phyloP scores from a whole-genome alignment of 2,329 filamentous ascomycete genomes.

The Fusarium burgessii region DNA sequence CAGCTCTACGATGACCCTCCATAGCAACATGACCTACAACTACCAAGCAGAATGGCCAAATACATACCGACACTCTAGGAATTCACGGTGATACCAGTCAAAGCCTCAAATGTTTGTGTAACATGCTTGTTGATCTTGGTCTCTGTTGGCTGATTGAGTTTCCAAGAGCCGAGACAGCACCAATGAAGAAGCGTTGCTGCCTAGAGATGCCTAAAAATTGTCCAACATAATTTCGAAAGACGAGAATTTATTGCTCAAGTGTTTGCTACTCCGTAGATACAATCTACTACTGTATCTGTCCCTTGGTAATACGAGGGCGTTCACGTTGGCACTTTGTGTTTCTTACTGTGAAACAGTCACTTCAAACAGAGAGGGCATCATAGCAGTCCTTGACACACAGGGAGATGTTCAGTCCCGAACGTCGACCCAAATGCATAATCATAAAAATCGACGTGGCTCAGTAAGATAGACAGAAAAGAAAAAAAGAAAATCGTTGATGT shows the following conservation, averaged over 20 bases:
- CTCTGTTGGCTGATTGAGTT: background rate
- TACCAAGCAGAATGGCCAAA: rapidly evolving
- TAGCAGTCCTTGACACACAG: too few relatives aligned
- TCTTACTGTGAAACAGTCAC: too few relatives aligned
- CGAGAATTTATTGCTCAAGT: too few relatives aligned
- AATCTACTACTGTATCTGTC: background rate
- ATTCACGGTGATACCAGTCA: conserved; percentile 5
- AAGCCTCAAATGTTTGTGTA: background rate
- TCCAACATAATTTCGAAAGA: background rate
- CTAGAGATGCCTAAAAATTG: background rate
- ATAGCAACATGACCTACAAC: rapidly evolving
- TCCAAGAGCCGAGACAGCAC: background rate
- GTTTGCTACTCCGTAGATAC: too few relatives aligned
- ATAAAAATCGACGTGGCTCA: rapidly evolving
- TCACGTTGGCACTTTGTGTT: background rate
- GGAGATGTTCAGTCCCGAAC: too few relatives aligned
- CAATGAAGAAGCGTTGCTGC: conserved; percentile 1
- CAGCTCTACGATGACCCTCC: too few relatives aligned
- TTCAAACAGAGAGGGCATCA: too few relatives aligned
- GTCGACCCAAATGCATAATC: too few relatives aligned
- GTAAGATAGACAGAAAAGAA: rapidly evolving
- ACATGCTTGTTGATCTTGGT: background rate
- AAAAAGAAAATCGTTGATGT: rapidly evolving
- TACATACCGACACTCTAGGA: rapidly evolving
- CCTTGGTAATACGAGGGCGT: background rate